A percentile compares a stretch with the other conserved stretches of the same genome.
Conservation (phyloP, 2,329 filamentous ascomycete genomes). For the Aspergillus pseudonomiae region DNA sequence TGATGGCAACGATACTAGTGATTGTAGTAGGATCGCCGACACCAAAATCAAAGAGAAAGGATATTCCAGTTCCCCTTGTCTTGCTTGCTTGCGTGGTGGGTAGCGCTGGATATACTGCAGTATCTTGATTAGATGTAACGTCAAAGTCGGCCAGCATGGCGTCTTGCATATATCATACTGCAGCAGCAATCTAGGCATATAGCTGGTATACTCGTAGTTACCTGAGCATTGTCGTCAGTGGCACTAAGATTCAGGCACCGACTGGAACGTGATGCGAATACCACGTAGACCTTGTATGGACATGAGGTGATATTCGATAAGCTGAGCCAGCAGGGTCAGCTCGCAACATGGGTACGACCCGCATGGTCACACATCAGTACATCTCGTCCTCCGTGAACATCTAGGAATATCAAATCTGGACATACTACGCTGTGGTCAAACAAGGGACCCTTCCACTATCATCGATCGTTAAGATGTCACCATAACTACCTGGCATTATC, state of each 20-base stretch:
- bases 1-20: background rate
- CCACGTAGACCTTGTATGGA: background rate
- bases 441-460: background rate
- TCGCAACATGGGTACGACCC: background rate
- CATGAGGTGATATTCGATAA: background rate
- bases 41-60: background rate
- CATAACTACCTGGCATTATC: background rate
- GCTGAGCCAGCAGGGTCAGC: too few relatives aligned
- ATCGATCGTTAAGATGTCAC: background rate
- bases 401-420: background rate
- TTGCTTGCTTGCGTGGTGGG: background rate
- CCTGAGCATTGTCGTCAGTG: background rate
- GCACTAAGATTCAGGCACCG: background rate
- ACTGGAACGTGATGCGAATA: background rate
- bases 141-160: too few relatives aligned
- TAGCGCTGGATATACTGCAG: too few relatives aligned
- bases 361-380: background rate
- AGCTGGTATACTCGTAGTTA: background rate
- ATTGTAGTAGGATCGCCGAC: background rate
- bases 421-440: background rate
- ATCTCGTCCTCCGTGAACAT: background rate
- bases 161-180: too few relatives aligned
- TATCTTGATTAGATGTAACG: too few relatives aligned
- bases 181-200: background rate
- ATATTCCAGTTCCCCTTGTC: background rate